These are phyloP conservation scores for Infundibulicybe gibba DNA, from an alignment of 768 basidiomycete species.

Conservation along the genomic window DNA sequence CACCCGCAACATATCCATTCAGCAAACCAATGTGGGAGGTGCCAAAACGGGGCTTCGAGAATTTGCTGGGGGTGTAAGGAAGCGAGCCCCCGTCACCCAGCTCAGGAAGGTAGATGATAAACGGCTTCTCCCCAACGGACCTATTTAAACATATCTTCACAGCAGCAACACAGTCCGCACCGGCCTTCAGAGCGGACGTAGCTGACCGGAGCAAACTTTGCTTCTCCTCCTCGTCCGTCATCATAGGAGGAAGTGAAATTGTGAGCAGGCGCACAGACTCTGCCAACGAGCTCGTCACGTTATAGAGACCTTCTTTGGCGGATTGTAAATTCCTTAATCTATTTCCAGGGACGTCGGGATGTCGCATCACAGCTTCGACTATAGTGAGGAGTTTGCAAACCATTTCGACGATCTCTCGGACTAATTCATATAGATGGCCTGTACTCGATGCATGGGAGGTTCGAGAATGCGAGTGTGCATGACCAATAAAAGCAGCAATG, in stretches of 20 bases:
- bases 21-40: conserved; percentile 32
- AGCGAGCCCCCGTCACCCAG: conserved; percentile 39
- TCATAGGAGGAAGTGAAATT: conserved; percentile 34
- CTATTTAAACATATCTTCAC: conserved; percentile 80
- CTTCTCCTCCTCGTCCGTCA: conserved; percentile 83
- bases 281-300: conserved; percentile 81
- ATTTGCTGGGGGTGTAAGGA: conserved; percentile 45
- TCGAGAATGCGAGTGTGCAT: conserved; percentile 90
- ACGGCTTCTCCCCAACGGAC: conserved; percentile 55
- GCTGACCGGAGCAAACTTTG: conserved; percentile 76
- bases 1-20: conserved; percentile 35
- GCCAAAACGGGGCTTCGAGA: conserved; percentile 33
- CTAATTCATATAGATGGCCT: conserved; percentile 91
- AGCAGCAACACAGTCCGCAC: conserved; percentile 83
- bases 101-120: conserved; percentile 61
- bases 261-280: conserved; percentile 84
- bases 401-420: conserved; percentile 91
- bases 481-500: conserved; percentile 96
- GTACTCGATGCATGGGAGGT: conserved; percentile 90
- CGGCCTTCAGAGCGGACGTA: conserved; percentile 82
- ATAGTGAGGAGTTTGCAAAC: conserved; percentile 89
- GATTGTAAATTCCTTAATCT: conserved; percentile 62
- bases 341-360: conserved; percentile 62
- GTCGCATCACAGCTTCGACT: conserved; percentile 83
- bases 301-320: conserved; percentile 81